phyloP scores from a whole-genome alignment of 2,329 filamentous ascomycete species.

The Cryoendolithus antarcticus region DNA sequence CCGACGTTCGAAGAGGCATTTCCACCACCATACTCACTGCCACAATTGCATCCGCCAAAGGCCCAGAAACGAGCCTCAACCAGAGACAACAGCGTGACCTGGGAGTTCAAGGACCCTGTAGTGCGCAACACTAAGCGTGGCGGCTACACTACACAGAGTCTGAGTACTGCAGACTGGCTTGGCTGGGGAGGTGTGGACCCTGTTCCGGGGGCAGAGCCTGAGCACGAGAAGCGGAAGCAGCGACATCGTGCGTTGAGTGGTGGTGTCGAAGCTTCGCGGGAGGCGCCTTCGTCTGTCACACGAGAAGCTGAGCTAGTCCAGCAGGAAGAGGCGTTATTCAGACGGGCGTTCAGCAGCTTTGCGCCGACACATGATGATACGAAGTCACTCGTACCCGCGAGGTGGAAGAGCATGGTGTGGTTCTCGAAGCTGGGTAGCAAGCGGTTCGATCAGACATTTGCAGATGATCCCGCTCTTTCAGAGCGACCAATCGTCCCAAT shows the following conservation, averaged over 20 bases:
- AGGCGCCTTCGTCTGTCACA: slow-evolving; percentile 7
- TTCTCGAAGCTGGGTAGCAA: slow-evolving; percentile 61
- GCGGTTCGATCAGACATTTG: slow-evolving; percentile 52
- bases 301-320: slow-evolving; percentile 39
- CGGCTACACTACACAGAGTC: slow-evolving; percentile 54
- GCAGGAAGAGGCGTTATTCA: slow-evolving; percentile 58
- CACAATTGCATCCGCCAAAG: slow-evolving; percentile 55
- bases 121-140: slow-evolving; percentile 24
- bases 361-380: slow-evolving; percentile 65
- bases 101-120: slow-evolving; percentile 25
- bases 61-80: slow-evolving; percentile 59
- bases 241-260: slow-evolving; percentile 59
- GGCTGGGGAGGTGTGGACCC: slow-evolving; percentile 38
- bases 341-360: slow-evolving; percentile 68
- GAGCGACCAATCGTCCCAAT: slow-evolving; percentile 17
- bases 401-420: slow-evolving; percentile 57
- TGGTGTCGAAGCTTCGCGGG: slow-evolving; percentile 39
- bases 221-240: slow-evolving; percentile 53
- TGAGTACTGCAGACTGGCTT: slow-evolving; percentile 56
- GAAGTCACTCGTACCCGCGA: slow-evolving; percentile 55
- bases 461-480: slow-evolving; percentile 35
- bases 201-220: slow-evolving; percentile 40
- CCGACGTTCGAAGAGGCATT: slow-evolving; percentile 64
- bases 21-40: slow-evolving; percentile 52
- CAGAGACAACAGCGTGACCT: slow-evolving; percentile 37